Base-by-base conservation (phyloP, 73 alveolate genomes). In the Effrenium voratum region DNA sequence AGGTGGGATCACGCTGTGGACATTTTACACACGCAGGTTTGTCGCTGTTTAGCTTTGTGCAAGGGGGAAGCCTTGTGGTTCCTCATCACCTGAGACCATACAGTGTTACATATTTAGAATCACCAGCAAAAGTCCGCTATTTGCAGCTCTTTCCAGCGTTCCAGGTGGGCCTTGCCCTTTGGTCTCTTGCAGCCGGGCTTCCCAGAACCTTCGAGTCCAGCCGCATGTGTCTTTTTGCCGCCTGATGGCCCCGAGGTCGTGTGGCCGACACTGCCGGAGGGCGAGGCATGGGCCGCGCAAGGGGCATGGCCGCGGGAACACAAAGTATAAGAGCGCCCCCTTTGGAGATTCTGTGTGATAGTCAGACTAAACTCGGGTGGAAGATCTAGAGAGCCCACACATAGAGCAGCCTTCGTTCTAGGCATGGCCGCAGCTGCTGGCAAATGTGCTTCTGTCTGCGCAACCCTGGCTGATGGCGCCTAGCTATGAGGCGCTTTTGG, bases 391-490 rank as follows among this genome's bases (percentile, higher is more conserved):
- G n/a, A n/a, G n/a, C n/a, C n/a, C n/a, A n/a, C n/a, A n/a, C n/a
- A n/a, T n/a, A n/a, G n/a, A n/a, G n/a, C n/a, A n/a, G n/a, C n/a
- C n/a, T n/a, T n/a, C n/a, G n/a, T n/a, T 30, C 86, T 50, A 81
- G 92, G 47, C 92, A 19, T 81, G 92, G 92, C 73, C 73, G 32
- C 46, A 81, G 16, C 46, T 81, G 46, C n/a, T 81, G 73, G 92
- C 92, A 70, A 47, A 70, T 1, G 2, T 50, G 76, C 96, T 88
- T 5, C 73, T 88, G 52, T 8, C 55, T 2, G 85, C 96, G 26
- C 86, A 63, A 75, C 96, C 96, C 5, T 88, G 96, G 96, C 86
- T 63, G 50, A 66, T 88, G 96, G 96, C 96, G 4, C 96, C 96
- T 30, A 79, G 70, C 86, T 88, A 88, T 57, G 96, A 88, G 96